These are phyloP conservation scores for Pelargonium citronellum DNA, from an alignment of 441 rosid genomes.

Conservation along the genomic window DNA sequence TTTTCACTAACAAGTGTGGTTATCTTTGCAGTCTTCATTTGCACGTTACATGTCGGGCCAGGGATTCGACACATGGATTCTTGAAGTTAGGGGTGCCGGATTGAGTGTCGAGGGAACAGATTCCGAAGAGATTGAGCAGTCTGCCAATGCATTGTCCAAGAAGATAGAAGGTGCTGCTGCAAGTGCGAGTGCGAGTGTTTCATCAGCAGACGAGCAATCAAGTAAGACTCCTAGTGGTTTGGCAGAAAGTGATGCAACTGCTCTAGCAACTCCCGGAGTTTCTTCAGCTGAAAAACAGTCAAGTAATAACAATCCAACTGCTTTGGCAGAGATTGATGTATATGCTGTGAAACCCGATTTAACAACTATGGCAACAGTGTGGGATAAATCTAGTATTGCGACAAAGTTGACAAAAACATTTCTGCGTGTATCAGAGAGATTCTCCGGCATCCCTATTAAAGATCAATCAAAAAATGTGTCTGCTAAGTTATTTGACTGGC, in stretches of 20 bases:
- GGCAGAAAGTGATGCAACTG: too few relatives aligned
- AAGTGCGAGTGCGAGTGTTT: conserved; percentile 33
- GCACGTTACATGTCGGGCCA: conserved; percentile 77
- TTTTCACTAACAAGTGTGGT: background rate
- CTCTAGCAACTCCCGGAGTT: background rate
- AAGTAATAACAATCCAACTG: too few relatives aligned
- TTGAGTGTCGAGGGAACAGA: conserved; percentile 57
- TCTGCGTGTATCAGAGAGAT: conserved; percentile 69
- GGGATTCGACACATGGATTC: conserved; percentile 96
- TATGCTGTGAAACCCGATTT: too few relatives aligned
- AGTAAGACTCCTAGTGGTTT: too few relatives aligned
- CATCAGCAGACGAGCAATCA: conserved; percentile 14
- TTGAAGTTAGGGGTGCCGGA: conserved; percentile 94
- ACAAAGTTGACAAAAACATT: conserved; percentile 62
- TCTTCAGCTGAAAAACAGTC: conserved; percentile 21
- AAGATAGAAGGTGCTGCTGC: conserved; percentile 55
- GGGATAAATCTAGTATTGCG: conserved; percentile 27
- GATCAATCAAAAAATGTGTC: conserved; percentile 70
- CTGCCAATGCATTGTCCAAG: conserved; percentile 41
- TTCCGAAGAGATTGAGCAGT: conserved; percentile 45
- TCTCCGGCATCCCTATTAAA: conserved; percentile 79
- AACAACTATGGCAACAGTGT: too few relatives aligned
- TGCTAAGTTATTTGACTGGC: conserved; percentile 74
- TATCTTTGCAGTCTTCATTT: conserved; percentile 65
- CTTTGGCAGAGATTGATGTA: too few relatives aligned